Percentiles rank a stretch among this genome's conserved stretches.
Conservation (phyloP, 257 asterid species). For the Primulina eburnea region DNA sequence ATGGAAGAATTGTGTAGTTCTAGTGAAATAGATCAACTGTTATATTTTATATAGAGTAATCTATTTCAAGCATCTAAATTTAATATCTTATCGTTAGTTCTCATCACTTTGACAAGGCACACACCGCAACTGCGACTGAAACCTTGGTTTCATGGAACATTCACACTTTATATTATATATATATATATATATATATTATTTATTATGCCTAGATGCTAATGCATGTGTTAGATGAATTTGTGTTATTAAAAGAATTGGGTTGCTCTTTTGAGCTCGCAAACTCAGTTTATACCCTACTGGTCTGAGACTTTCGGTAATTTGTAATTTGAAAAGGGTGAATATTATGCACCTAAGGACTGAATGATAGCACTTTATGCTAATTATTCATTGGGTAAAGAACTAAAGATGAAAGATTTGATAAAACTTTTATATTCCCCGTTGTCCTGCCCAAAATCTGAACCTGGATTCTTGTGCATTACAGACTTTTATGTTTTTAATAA, state of each 20-base stretch:
- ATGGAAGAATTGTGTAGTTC: too few species aligned
- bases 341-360: not conserved
- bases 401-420: not conserved
- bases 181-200: too few species aligned
- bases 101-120: not conserved
- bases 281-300: too few species aligned
- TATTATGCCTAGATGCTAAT: not conserved
- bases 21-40: too few species aligned
- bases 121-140: not conserved
- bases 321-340: too few species aligned
- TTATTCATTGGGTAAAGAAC: not conserved
- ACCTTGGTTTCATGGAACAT: not conserved
- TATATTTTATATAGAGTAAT: too few species aligned
- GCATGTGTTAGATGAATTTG: not conserved
- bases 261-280: not conserved
- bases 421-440: not conserved
- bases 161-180: too few species aligned
- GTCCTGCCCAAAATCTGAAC: not conserved
- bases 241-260: not conserved
- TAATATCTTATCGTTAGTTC: not conserved
- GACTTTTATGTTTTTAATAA: not conserved
- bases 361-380: not conserved
- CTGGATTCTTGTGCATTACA: not conserved
- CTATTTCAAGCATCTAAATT: not conserved
- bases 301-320: too few species aligned